These are phyloP conservation scores for Lentinula novae-zelandiae DNA, from an alignment of 1,284 basidiomycete species.

Conservation along the genomic window DNA sequence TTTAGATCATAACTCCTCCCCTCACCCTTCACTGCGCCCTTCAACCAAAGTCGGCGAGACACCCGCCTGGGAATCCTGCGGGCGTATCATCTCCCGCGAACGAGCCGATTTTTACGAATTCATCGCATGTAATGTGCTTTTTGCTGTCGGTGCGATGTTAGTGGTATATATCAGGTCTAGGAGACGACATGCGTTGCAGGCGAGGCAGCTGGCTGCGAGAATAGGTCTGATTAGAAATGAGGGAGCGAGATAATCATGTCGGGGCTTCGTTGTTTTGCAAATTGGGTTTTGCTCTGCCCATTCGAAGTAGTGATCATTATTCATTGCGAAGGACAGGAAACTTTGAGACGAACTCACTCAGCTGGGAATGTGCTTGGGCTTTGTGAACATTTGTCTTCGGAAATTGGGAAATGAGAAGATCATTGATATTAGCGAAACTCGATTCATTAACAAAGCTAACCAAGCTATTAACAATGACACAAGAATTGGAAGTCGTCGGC, in stretches of 20 bases:
- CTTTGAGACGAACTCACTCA: too few species aligned
- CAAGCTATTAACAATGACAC: too few species aligned
- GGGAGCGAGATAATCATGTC: background rate
- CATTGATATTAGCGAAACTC: too few species aligned
- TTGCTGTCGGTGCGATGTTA: conserved; percentile 62
- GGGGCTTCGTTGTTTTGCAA: background rate
- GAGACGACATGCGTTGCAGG: conserved; percentile 67
- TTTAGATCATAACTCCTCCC: conserved; percentile 10
- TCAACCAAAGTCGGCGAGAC: conserved; percentile 49
- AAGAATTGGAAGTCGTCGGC: too few species aligned
- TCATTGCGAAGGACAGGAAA: background rate
- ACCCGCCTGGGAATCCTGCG: conserved; percentile 87
- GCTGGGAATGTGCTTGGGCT: too few species aligned
- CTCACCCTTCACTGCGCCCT: conserved; percentile 8
- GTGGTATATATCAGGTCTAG: conserved; percentile 67
- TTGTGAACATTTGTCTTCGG: too few species aligned
- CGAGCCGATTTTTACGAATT: conserved; percentile 87
- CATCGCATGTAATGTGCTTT: conserved; percentile 73
- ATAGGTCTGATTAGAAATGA: conserved; percentile 55
- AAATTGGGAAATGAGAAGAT: too few species aligned
- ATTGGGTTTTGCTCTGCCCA: too few species aligned
- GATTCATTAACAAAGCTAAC: too few species aligned
- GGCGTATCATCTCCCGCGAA: conserved; percentile 75
- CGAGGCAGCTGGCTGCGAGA: conserved; percentile 77
- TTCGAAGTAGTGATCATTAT: too few species aligned